A percentile compares a stretch with the other conserved stretches of the same genome.
Conservation (phyloP, 2,329 filamentous ascomycete species). For the Colletotrichum musicola region DNA sequence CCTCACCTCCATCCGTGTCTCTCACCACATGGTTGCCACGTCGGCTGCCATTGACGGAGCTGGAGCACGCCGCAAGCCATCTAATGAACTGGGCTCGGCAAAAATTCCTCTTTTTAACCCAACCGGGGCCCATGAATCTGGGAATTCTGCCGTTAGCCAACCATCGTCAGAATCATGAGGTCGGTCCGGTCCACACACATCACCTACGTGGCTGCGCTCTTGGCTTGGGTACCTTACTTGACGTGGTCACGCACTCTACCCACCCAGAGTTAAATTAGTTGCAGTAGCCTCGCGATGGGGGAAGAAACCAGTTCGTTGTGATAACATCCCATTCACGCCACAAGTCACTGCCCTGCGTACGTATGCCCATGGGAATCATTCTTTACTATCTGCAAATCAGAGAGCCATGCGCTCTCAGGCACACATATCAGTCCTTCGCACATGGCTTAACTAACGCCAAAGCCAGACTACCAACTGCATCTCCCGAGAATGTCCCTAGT, state of each 20-base stretch:
- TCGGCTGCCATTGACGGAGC: neutral
- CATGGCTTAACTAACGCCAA: slow-evolving; percentile 27
- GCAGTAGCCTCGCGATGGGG: neutral
- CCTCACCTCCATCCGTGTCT: neutral
- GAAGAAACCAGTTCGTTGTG: neutral
- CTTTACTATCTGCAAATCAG: slow-evolving; percentile 27
- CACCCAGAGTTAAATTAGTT: neutral
- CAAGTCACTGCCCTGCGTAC: neutral
- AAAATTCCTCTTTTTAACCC: neutral
- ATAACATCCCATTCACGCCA: neutral
- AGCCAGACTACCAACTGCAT: slow-evolving; percentile 3
- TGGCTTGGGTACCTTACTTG: slow-evolving; percentile 2
- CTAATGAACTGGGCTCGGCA: neutral
- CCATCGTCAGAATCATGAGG: neutral
- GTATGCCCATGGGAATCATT: slow-evolving; percentile 12
- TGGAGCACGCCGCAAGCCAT: neutral
- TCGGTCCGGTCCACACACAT: neutral
- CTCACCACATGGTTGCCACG: neutral
- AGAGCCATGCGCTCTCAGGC: slow-evolving; percentile 17
- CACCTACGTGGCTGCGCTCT: slow-evolving; percentile 16
- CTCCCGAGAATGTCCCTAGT: slow-evolving; percentile 1
- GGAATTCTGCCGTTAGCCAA: neutral
- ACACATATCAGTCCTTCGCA: slow-evolving; percentile 17
- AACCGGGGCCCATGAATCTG: neutral
- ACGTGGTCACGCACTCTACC: slow-evolving; percentile 10